These are phyloP conservation scores for Leucosporidium scottii DNA, from an alignment of 768 basidiomycete species.

Conservation along the genomic window DNA sequence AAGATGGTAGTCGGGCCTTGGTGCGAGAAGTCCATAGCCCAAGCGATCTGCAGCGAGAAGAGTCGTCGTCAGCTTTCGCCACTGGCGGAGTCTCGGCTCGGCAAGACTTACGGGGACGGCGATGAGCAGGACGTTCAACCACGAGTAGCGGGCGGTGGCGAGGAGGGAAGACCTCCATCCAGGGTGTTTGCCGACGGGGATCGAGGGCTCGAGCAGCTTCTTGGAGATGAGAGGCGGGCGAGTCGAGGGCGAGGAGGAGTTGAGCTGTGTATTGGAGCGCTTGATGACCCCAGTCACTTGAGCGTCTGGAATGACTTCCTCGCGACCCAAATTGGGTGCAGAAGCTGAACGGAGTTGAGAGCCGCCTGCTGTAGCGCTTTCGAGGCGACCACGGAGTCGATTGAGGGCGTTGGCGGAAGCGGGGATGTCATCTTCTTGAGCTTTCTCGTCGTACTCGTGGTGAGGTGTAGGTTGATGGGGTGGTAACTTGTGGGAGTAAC, in stretches of 20 bases:
- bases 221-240: conserved; percentile 22
- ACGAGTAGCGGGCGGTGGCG: conserved; percentile 26
- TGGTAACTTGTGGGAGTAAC: neutral
- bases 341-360: neutral
- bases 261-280: neutral
- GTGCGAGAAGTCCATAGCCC: conserved; percentile 30
- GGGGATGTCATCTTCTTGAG: too few species aligned
- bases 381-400: neutral
- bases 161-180: conserved; percentile 13
- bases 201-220: conserved; percentile 22
- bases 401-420: neutral
- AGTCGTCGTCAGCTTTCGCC: neutral
- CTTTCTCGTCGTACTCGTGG: too few species aligned
- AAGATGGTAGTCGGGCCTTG: conserved; percentile 25
- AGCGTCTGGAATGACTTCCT: neutral
- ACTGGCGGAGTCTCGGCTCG: too few species aligned
- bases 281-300: neutral
- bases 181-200: conserved; percentile 20
- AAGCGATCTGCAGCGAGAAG: conserved; percentile 17
- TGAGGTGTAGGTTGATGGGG: neutral
- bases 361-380: neutral
- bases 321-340: neutral
- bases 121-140: conserved; percentile 36
- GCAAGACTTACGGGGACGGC: conserved; percentile 22
- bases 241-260: neutral